Evolutionary conservation across 2,329 filamentous ascomycete genomes (phyloP).

Genomic region (Fusarium udum): DNA sequence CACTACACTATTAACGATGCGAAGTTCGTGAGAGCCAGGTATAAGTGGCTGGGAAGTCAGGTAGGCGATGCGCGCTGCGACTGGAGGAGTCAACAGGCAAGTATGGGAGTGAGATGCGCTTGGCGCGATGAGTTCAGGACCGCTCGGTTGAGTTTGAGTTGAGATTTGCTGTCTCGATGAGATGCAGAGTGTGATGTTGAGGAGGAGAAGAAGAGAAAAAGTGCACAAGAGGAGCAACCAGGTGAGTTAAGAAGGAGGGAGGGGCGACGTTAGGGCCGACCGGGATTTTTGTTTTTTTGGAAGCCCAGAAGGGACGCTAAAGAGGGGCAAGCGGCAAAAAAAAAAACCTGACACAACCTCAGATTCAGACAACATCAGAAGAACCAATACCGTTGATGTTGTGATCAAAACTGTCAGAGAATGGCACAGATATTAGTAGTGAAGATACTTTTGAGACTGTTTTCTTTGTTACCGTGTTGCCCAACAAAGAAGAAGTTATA

Average conservation of each 20-base stretch:
- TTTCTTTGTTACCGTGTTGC: neutral
- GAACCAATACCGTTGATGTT: neutral
- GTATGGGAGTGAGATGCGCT: slow-evolving; percentile 30
- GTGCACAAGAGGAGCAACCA: slow-evolving; percentile 32
- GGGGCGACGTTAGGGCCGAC: slow-evolving; percentile 44
- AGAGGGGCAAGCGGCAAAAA: slow-evolving; percentile 39
- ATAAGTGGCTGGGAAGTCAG: slow-evolving; percentile 8
- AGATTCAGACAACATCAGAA: neutral
- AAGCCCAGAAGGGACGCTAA: slow-evolving; percentile 11
- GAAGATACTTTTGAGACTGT: neutral
- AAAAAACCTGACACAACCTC: slow-evolving; percentile 2
- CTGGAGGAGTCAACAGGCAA: slow-evolving; percentile 42
- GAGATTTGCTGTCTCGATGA: slow-evolving; percentile 35
- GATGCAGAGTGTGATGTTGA: slow-evolving; percentile 41
- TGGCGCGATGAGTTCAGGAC: slow-evolving; percentile 25
- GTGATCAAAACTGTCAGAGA: neutral
- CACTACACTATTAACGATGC: slow-evolving; percentile 21
- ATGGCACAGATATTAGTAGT: neutral
- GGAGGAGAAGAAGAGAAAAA: slow-evolving; percentile 28
- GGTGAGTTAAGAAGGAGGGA: slow-evolving; percentile 37
- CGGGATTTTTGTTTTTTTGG: slow-evolving; percentile 37
- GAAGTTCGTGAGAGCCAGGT: slow-evolving; percentile 18
- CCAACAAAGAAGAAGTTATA: neutral
- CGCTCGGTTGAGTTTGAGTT: slow-evolving; percentile 19
- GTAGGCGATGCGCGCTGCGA: slow-evolving; percentile 41